Percentiles rank a stretch among this genome's conserved stretches.
Evolutionary conservation across 164 flowering plant genomes (phyloP).

Genomic region (Malania oleifera): DNA sequence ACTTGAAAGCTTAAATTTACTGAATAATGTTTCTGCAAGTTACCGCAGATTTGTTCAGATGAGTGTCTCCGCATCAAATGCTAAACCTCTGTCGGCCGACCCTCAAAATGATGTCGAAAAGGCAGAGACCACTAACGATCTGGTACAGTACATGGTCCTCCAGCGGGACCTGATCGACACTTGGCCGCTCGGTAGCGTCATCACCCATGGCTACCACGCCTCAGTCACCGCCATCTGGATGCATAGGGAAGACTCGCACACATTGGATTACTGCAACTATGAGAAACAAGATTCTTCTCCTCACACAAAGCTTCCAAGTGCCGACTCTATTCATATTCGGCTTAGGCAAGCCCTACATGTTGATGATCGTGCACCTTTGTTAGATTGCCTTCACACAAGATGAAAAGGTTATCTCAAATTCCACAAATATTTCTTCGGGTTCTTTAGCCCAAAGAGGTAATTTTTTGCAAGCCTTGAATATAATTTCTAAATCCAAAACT

Average conservation of each 20-base stretch:
- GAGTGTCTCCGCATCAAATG: background rate
- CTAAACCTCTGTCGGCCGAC: background rate
- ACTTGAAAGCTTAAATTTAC: no score
- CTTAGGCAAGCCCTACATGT: no score
- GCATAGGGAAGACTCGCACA: constrained; percentile 56
- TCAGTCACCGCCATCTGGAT: constrained; percentile 75
- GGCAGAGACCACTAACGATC: constrained; percentile 28
- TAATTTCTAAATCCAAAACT: no score
- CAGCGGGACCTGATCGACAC: constrained; percentile 77
- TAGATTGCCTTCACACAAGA: no score
- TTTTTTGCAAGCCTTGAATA: no score
- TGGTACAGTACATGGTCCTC: constrained; percentile 86
- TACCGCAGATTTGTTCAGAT: background rate
- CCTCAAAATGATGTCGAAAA: constrained; percentile 7
- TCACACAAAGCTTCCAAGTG: no score
- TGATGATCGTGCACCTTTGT: no score
- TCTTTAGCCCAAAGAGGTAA: no score
- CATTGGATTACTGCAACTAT: constrained; percentile 58
- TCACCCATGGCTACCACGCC: constrained; percentile 93
- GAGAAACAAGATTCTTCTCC: no score
- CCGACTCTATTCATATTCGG: no score
- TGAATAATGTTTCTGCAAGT: background rate
- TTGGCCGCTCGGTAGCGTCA: constrained; percentile 87
- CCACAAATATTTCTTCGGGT: no score
- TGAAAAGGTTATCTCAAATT: no score